Evolutionary conservation across 1,139 yeast genomes (phyloP), one percentile per base, ranked within the genome.

Genomic region (Blastobotrys petasosporus): DNA sequence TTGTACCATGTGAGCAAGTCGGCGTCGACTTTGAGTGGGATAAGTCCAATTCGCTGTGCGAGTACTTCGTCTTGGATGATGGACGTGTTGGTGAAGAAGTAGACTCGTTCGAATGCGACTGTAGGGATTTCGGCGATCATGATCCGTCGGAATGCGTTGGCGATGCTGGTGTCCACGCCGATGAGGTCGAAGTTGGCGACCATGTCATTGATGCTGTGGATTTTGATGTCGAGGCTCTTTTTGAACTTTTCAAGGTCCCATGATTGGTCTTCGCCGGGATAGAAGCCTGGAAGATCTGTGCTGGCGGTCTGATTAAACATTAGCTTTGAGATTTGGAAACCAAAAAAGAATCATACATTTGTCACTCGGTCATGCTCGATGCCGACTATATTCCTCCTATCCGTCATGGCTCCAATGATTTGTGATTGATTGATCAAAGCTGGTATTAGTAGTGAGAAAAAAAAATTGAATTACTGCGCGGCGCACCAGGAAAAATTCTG

Each of bases 101-200:
- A 90, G 29, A 92, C 87, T 52, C 85, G 79, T 66, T 92, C 98
- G 28, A 95, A 85, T 7, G 98, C 98, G 40, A 92, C 94, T 2
- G 94, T 77, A 15, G 98, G 98, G 31, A 92, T 95, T 65, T 92
- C 98, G 1, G 97, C 79, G 52, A 92, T 81, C 97, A 92, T 90
- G 57, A 92, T 85, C 63, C 98, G 84, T 63, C 98, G 85, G 69
- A 92, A 88, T 0, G 98, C 97, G 71, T 92, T 92, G 43, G 97
- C 92, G 48, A 92, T 73, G 11, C 97, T 85, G 2, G 97, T 85
- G 64, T 92, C 98, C 42, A 90, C 71, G 56, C 87, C 83, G 49
- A 85, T 70, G 54, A 94, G 73, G 65, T 92, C 98, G 59, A 92
- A 92, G 65, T 86, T 88, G 52, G 92, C 88, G 40, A 76, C 77